Evolutionary conservation across 129 eudicot species (phyloP).

Genomic region (Ambrosia artemisiifolia): DNA sequence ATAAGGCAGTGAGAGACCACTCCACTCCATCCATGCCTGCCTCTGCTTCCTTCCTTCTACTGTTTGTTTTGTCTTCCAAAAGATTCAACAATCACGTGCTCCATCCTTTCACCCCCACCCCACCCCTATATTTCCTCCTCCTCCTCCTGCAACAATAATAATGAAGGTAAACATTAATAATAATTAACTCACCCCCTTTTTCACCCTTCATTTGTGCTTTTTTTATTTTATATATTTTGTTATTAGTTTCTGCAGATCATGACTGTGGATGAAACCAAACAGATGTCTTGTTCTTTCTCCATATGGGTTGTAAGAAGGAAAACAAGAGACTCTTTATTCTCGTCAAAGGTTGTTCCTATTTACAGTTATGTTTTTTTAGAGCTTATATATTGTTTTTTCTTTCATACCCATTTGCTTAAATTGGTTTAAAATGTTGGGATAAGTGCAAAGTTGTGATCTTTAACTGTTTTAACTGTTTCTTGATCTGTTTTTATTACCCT

Average conservation of each 20-base stretch:
- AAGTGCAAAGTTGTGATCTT: not conserved
- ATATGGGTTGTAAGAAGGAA: conserved; percentile 33
- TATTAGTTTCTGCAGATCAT: conserved; percentile 15
- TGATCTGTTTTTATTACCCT: not conserved
- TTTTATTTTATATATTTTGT: not conserved
- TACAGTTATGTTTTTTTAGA: not conserved
- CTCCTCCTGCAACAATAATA: not conserved
- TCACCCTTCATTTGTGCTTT: not conserved
- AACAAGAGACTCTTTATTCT: conserved; percentile 23
- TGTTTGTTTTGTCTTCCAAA: not conserved
- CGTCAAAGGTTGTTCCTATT: conserved; percentile 12
- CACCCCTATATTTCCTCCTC: no score
- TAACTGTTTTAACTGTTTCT: not conserved
- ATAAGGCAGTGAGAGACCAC: conserved; percentile 21
- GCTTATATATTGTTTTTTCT: not conserved
- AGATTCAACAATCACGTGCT: conserved; percentile 28
- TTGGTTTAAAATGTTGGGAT: not conserved
- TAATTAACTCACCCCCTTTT: not conserved
- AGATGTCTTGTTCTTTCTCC: not conserved
- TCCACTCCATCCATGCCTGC: not conserved
- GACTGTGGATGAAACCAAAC: conserved; percentile 1
- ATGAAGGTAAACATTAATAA: conserved; percentile 5
- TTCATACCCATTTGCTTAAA: conserved; percentile 12
- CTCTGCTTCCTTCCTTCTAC: not conserved
- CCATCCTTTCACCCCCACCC: not conserved